Evolutionary conservation across 495 filamentous ascomycete genomes (phyloP).

Genomic region (Penicillium daleae): DNA sequence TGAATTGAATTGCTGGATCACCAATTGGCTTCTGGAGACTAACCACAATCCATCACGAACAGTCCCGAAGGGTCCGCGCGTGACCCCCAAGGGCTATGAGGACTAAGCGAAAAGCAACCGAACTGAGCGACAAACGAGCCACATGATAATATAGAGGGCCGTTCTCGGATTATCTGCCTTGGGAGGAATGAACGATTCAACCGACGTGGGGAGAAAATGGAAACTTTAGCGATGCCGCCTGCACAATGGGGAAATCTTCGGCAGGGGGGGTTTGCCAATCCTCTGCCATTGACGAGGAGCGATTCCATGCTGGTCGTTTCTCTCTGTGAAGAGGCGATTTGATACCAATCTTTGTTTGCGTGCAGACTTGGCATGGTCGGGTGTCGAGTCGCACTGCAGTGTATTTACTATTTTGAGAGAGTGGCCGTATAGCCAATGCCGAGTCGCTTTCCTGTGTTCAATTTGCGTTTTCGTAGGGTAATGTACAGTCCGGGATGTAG

Average conservation of each 20-base stretch:
- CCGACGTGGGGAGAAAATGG: conserved; percentile 15
- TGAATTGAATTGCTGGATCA: neutral
- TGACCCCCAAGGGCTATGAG: conserved; percentile 75
- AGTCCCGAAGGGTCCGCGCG: conserved; percentile 79
- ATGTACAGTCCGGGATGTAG: neutral
- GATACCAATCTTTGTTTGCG: conserved; percentile 36
- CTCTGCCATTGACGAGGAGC: conserved; percentile 15
- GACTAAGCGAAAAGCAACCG: conserved; percentile 51
- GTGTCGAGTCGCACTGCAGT: conserved; percentile 28
- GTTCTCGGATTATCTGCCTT: neutral
- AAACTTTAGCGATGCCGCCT: conserved; percentile 17
- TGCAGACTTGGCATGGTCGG: conserved; percentile 20
- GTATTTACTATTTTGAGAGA: conserved; percentile 38
- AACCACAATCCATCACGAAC: conserved; percentile 17
- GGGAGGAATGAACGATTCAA: conserved; percentile 13
- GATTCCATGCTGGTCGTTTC: conserved; percentile 11
- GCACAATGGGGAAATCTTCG: conserved; percentile 14
- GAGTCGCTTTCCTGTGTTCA: conserved; percentile 29
- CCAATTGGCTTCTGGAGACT: conserved; percentile 8
- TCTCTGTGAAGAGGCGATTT: conserved; percentile 27
- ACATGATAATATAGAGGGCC: conserved; percentile 9
- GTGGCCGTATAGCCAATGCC: conserved; percentile 32
- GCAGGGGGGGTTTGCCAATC: conserved; percentile 6
- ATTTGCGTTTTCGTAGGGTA: neutral
- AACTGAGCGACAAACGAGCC: conserved; percentile 4